Conservation (phyloP, 2,329 filamentous ascomycete species). For the Colletotrichum simmondsii region DNA sequence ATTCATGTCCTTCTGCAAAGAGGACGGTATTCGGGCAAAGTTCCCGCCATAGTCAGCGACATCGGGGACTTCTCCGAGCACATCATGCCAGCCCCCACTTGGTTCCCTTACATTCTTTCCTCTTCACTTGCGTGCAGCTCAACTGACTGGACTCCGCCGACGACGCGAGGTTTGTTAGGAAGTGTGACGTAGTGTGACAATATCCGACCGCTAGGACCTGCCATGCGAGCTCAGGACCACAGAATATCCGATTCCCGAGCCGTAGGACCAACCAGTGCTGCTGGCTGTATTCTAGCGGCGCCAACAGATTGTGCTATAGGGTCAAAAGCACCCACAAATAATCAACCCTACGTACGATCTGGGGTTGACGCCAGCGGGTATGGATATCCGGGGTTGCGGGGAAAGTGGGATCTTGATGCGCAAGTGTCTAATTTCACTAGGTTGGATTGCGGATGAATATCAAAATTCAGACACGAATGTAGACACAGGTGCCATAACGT, state of each 20-base stretch:
- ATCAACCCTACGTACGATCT: not conserved
- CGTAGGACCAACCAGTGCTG: not conserved
- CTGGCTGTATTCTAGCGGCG: not conserved
- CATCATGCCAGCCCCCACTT: not conserved
- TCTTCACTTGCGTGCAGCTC: not conserved
- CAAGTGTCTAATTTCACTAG: too few species aligned
- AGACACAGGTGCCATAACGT: too few species aligned
- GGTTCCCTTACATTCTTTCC: not conserved
- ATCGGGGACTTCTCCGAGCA: not conserved
- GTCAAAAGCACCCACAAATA: not conserved
- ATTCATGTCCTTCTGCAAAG: too few species aligned
- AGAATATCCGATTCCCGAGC: not conserved
- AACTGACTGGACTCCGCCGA: not conserved
- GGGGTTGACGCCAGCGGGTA: not conserved
- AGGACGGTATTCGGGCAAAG: not conserved
- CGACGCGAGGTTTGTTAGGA: not conserved
- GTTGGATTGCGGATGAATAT: too few species aligned
- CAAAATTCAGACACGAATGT: too few species aligned
- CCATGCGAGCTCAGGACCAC: not conserved
- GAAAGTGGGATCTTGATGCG: not conserved
- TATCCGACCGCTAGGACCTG: not conserved
- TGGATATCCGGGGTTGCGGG: not conserved
- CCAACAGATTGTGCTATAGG: not conserved
- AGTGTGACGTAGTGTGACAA: not conserved
- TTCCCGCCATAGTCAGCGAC: not conserved